Base-by-base conservation (phyloP, 805 yeast species). In the Lachancea nothofagi region DNA sequence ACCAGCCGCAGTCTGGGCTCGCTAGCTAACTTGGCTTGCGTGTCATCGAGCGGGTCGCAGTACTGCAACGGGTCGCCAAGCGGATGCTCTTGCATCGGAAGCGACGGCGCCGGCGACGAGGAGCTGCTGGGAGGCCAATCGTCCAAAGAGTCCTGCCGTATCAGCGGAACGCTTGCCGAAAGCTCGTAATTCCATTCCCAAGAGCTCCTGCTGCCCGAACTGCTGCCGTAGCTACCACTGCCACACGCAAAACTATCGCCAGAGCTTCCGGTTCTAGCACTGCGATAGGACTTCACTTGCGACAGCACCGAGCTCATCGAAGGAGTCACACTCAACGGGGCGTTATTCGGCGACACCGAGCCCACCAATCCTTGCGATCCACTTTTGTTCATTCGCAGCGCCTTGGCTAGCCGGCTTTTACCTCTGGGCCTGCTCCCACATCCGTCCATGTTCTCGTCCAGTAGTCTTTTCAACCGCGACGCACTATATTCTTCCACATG, bases 281-380 rank as follows among this genome's bases (percentile, higher is more conserved):
- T 22, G 5, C 43, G 15, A 9, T 29, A 24, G 10, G 20, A 18
- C 22, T 42, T 41, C 4, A 54, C 44, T 38, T 54, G 59, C 24
- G 55, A 47, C 40, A 50, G 39, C 21, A 54, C 59, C 25, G 59
- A 47, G 34, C 45, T 47, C 54, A 54, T 45, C 23, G 55, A 50
- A 7, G 59, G 55, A 17, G 59, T 50, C 30, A 54, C 39, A 15
- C 41, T 19, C 4, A n/a, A 9, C 26, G 21, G n/a, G 7, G 39
- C n/a, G 8, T 7, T 7, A 4, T 27, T 27, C 6, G 33, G 13
- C 3, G 33, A 13, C 7, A 27, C 10, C 14, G 33, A 15, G 14
- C 22, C 12, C 8, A 10, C 15, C 5, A 15, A 12, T n/a, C 18
- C 10, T 15, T 15, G 15, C 32, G 10, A 4, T n/a, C 32, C 32